Evolutionary conservation across 2,329 filamentous ascomycete species (phyloP).

Genomic region (Thermothelomyces thermophilus): DNA sequence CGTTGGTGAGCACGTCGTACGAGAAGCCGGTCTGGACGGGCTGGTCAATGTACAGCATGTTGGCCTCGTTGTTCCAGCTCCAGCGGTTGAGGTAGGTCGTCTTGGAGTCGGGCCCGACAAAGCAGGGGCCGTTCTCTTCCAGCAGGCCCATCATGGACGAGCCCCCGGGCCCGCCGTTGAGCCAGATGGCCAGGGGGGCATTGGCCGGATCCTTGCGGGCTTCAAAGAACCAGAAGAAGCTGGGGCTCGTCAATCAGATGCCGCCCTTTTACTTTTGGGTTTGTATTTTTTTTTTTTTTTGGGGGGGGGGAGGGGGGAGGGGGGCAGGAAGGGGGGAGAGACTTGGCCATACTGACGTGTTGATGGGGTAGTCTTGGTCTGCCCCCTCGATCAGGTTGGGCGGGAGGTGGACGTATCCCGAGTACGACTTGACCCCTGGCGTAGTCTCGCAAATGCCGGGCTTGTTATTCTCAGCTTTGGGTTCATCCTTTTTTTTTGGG

Average conservation of each 20-base stretch:
- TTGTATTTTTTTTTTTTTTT: neutral
- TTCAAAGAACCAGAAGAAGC: slow-evolving; percentile 34
- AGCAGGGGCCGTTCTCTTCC: slow-evolving; percentile 48
- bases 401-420: slow-evolving; percentile 53
- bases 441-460: slow-evolving; percentile 48
- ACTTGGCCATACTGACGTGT: slow-evolving; percentile 36
- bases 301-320: too few species aligned
- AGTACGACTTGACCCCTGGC: slow-evolving; percentile 54
- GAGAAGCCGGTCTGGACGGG: slow-evolving; percentile 29
- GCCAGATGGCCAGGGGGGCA: slow-evolving; percentile 45
- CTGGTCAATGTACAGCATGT: slow-evolving; percentile 44
- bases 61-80: slow-evolving; percentile 50
- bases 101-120: slow-evolving; percentile 34
- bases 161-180: slow-evolving; percentile 54
- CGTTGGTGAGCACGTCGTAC: slow-evolving; percentile 8
- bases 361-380: slow-evolving; percentile 32
- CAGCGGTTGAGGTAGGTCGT: slow-evolving; percentile 45
- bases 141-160: slow-evolving; percentile 36
- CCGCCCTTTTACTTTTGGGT: too few species aligned
- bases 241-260: neutral
- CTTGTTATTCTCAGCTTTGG: slow-evolving; percentile 27
- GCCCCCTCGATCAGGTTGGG: slow-evolving; percentile 29
- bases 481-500: neutral
- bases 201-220: slow-evolving; percentile 19
- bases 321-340: too few species aligned